Evolutionary conservation across 768 basidiomycete species (phyloP), one percentile per base, ranked within the genome.

Genomic region (Pisolithus tinctorius): DNA sequence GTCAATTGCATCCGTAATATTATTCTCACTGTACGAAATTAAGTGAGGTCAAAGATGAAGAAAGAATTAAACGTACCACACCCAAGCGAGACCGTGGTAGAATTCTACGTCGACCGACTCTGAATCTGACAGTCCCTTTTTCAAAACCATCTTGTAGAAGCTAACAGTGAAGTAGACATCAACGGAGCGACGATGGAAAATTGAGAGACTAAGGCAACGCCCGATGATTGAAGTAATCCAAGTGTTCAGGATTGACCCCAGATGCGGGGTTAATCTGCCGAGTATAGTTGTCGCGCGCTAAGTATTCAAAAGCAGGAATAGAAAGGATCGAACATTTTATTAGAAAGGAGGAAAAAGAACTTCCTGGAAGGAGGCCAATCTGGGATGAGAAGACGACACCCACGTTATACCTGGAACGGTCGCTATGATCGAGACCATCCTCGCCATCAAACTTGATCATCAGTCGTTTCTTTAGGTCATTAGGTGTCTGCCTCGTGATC

Each of bases 361-460:
- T 99, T 96, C 76, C 94, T 95, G 70, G 41, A 52, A 25, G 23
- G 55, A 40, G 30, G 40, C 62, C 51, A 64, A 48, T 43, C 9
- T 41, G 31, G 39, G 14, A 41, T 27, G 20, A 48, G 39, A 4
- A 44, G 23, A 39, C 20, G 23, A 17, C 26, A 23, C 25, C 31
- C 6, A 48, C 38, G 43, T 70, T 81, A 36, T 60, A 93, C 92
- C 95, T 85, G 39, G 94, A 96, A 52, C 98, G 73, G 69, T 95
- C 96, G 65, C 96, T 96, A 66, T 99, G 98, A 76, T 99, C 96
- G 58, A 98, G 71, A 66, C 96, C 96, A 68, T 98, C 96, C 67
- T 99, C 96, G 30, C 96, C 96, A 60, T 96, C 94, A 70, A 99
- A 99, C 74, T 98, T 99, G 74, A 98, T 98, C 96, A 98, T 98